Percentiles rank a stretch among this genome's conserved stretches.
Conservation (phyloP, 768 basidiomycete species). For the Trametes gibbosa region DNA sequence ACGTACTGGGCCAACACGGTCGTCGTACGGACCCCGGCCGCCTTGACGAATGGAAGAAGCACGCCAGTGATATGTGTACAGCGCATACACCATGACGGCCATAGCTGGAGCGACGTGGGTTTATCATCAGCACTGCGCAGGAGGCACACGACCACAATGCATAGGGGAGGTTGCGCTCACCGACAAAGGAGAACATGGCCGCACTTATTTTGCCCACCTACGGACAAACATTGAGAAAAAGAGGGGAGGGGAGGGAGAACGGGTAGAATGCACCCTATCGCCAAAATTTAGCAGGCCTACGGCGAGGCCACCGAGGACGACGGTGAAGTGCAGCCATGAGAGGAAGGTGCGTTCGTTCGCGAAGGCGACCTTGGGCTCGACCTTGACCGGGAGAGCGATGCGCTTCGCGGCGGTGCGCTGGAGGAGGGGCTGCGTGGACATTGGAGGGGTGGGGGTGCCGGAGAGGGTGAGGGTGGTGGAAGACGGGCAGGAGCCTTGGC, state of each 20-base stretch:
- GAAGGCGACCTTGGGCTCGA: slow-evolving; percentile 93
- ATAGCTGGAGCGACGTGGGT: slow-evolving; percentile 56
- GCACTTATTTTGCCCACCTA: slow-evolving; percentile 95
- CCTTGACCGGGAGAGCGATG: slow-evolving; percentile 93
- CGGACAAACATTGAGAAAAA: not conserved
- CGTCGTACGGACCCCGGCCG: slow-evolving; percentile 94
- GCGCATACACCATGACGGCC: slow-evolving; percentile 95
- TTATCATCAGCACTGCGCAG: slow-evolving; percentile 11
- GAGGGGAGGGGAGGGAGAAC: not conserved
- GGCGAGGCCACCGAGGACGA: slow-evolving; percentile 93
- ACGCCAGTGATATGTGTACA: slow-evolving; percentile 96
- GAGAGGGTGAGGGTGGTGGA: slow-evolving; percentile 26
- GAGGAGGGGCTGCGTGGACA: slow-evolving; percentile 98
- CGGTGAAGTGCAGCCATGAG: slow-evolving; percentile 98
- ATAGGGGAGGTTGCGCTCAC: slow-evolving; percentile 46
- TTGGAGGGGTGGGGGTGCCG: no score
- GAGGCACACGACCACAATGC: not conserved
- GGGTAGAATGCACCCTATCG: slow-evolving; percentile 63
- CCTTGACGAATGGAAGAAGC: slow-evolving; percentile 89
- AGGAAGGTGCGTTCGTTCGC: slow-evolving; percentile 95
- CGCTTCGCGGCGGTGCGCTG: slow-evolving; percentile 92
- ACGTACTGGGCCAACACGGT: slow-evolving; percentile 91
- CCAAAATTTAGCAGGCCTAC: slow-evolving; percentile 98
- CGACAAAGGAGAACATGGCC: slow-evolving; percentile 93
- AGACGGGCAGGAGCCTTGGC: slow-evolving; percentile 1